Conservation (phyloP, 2,329 filamentous ascomycete genomes). For the Aspergillus cejpii region DNA sequence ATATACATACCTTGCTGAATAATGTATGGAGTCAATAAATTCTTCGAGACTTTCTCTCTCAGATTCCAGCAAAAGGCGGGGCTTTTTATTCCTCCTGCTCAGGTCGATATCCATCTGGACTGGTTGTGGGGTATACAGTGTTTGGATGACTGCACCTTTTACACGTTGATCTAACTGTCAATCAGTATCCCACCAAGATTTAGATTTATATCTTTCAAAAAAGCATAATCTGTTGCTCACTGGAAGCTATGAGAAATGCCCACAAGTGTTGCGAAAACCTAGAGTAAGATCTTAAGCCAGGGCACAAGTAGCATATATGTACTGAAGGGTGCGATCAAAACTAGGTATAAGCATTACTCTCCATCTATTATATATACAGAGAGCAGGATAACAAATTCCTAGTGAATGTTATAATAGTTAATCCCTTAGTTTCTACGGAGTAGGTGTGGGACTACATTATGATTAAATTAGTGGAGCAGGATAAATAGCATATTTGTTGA, state of each 20-base stretch:
- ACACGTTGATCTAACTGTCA: not conserved
- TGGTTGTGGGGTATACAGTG: too few species aligned
- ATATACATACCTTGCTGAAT: conserved; percentile 70
- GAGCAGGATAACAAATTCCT: too few species aligned
- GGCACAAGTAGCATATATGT: conserved; percentile 10
- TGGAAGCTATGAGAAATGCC: conserved; percentile 5
- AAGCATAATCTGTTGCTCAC: not conserved
- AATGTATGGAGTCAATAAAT: conserved; percentile 89
- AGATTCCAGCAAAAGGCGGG: conserved; percentile 68
- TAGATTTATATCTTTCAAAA: not conserved
- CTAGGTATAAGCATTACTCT: too few species aligned
- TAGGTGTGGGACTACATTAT: too few species aligned
- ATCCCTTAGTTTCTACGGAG: too few species aligned
- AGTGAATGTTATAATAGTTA: too few species aligned
- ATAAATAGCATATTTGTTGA: too few species aligned
- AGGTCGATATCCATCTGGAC: conserved; percentile 60
- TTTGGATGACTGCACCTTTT: too few species aligned
- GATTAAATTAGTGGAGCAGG: too few species aligned
- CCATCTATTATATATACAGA: too few species aligned
- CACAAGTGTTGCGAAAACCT: too few species aligned
- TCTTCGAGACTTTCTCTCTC: conserved; percentile 83
- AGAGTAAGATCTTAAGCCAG: conserved; percentile 4
- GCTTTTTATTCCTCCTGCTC: conserved; percentile 76
- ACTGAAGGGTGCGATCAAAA: too few species aligned
- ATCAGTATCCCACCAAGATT: not conserved